Base-by-base conservation (phyloP, 1,284 basidiomycete genomes). In the Vanrija sp. region DNA sequence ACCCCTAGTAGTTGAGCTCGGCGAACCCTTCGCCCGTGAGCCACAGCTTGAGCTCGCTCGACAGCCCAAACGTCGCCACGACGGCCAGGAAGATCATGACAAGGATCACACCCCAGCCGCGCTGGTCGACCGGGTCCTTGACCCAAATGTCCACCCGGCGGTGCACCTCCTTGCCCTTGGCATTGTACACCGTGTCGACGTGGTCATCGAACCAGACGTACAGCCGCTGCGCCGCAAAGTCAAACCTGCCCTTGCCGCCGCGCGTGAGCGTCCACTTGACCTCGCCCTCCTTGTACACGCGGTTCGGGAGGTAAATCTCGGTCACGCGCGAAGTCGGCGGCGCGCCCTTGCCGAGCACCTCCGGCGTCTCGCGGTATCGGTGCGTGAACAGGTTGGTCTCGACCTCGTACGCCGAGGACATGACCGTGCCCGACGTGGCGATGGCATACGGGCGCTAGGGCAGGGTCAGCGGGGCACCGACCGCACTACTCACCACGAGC, bases 241-340 rank as follows among this genome's bases (percentile, higher is more conserved):
- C 71, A 47, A 70, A 65, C 16, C 42, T 39, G 23, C 64, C 52
- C n/a, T 56, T 56, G 5, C 67, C 72, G 10, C 65, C 66, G 2
- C 48, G 22, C 2, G 66, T 65, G 6, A 67, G 47, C 10, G 43
- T 45, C 51, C 57, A 68, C 22, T 57, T 50, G 19, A 64, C 48
- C 22, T 59, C 25, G 16, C 47, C 53, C 15, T 27, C 25, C n/a
- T 24, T 41, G 53, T 67, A 72, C 6, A 68, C 58, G 20, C 71
- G 59, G 2, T 46, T 18, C 1, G 90, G 89, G 9, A 91, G 63
- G 77, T 85, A 94, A 48, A 93, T 84, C 71, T 91, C 89, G 12
- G 89, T 91, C 61, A 86, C 82, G 43, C 79, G 75, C 7, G 81
- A 78, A 27, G 66, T 75, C 24, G 81, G 80, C 1, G 81, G 79